Evolutionary conservation across 1,284 basidiomycete genomes (phyloP).

Genomic region (Microbotryomycetes sp.): DNA sequence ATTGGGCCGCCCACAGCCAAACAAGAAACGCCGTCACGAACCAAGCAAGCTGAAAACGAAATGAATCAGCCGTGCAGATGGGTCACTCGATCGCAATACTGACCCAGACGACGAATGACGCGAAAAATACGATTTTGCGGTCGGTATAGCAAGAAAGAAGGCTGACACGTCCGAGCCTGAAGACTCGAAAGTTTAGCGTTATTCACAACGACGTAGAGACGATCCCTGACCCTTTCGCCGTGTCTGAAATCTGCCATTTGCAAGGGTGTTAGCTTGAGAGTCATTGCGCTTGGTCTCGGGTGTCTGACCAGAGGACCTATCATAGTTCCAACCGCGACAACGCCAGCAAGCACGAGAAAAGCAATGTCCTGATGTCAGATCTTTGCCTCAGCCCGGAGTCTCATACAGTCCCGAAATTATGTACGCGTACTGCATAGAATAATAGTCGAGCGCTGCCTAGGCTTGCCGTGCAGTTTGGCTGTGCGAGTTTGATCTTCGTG

Average conservation of each 20-base stretch:
- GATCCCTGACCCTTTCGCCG: background rate
- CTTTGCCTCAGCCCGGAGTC: background rate
- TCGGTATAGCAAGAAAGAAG: conserved; percentile 1
- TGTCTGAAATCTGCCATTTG: conserved; percentile 8
- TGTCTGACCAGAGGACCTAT: conserved; percentile 2
- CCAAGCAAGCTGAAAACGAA: background rate
- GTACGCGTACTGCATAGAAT: background rate
- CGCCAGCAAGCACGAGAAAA: background rate
- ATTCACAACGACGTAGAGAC: background rate
- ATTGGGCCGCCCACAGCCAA: background rate
- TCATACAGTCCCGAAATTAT: background rate
- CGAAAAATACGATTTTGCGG: conserved; percentile 11
- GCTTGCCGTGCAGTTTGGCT: conserved; percentile 15
- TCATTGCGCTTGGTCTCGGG: no score
- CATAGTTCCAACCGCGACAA: conserved; percentile 4
- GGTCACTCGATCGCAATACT: no score
- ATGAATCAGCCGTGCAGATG: no score
- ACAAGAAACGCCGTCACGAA: background rate
- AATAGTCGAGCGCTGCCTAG: background rate
- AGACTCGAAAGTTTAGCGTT: background rate
- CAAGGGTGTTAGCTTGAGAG: no score
- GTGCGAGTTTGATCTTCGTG: conserved; percentile 3
- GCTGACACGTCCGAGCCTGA: background rate
- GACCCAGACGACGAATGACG: conserved; percentile 10
- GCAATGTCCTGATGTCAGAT: background rate